Base-by-base conservation (phyloP, 805 yeast species). In the Saturnispora hagleri region DNA sequence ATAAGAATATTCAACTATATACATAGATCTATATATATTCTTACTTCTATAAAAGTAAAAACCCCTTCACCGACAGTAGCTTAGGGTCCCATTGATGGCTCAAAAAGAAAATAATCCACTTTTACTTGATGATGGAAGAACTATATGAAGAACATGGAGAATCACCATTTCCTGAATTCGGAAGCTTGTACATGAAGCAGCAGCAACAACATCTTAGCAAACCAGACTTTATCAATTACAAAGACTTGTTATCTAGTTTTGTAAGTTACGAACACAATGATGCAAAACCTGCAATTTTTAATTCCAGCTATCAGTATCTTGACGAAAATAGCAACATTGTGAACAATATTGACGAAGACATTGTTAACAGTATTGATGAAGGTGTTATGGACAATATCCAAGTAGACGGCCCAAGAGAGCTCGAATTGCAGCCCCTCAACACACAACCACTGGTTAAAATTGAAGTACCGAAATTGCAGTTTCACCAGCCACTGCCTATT, bases 401-500 rank as follows among this genome's bases (percentile, higher is more conserved):
- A 18, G 42, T 8, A 38, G 15, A 18, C 1, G 8, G 22, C 13
- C 5, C 20, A 18, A 18, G 13, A 18, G 13, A 20, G 9, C 9
- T 10, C 7, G 12, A 38, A 3, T 17, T 38, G 8, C 15, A 10
- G 13, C 22, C 24, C 18, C 17, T 13, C 2, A 17, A 10, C 22
- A 38, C 42, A 8, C 42, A 18, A 18, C 5, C 22, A 18, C 17
- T 38, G 13, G 5, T 38, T 10, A 20, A 38, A 13, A 38, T 45
- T 36, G 13, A 43, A n/a, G 15, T 26, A 9, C 53, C 53, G 10
- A 15, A 22, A 9, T 53, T 53, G 13, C 26, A 49, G 15, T 36
- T 53, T 18, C 24, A 22, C 12, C 40, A 42, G 6, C 52, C 50
- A 22, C 33, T 36, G 4, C 31, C 36, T 9, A 35, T 38, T 18